Evolutionary conservation across 495 filamentous ascomycete species (phyloP).

Genomic region (Annulohypoxylon bovei): DNA sequence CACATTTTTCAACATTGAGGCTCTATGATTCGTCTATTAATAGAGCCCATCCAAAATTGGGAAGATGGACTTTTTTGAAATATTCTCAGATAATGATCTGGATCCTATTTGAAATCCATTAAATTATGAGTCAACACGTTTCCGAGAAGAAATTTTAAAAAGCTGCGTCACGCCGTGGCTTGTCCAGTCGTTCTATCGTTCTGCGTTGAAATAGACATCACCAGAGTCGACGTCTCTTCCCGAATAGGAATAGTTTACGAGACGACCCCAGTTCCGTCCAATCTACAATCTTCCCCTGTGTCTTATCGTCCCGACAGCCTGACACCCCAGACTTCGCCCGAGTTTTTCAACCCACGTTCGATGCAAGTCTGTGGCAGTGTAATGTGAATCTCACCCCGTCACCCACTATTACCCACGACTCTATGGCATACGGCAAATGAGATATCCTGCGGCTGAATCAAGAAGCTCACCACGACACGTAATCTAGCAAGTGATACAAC

Average conservation of each 20-base stretch:
- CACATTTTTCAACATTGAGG: background rate
- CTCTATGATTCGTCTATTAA: background rate
- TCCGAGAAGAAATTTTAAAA: background rate
- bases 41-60: background rate
- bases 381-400: background rate
- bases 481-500: background rate
- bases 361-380: slow-evolving; percentile 5
- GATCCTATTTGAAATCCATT: background rate
- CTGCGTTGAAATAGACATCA: background rate
- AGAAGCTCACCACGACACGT: slow-evolving; percentile 10
- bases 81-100: background rate
- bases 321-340: slow-evolving; percentile 7
- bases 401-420: background rate
- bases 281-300: background rate
- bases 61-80: background rate
- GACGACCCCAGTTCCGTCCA: background rate
- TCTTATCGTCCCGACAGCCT: slow-evolving; percentile 3
- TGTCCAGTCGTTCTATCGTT: background rate
- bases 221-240: background rate
- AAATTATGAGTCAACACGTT: background rate
- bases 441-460: background rate
- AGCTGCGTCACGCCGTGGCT: background rate
- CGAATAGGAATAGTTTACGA: slow-evolving; percentile 22
- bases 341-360: background rate
- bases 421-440: background rate